phyloP scores from a whole-genome alignment of 1,139 yeast species.

The Candida gigantensis region DNA sequence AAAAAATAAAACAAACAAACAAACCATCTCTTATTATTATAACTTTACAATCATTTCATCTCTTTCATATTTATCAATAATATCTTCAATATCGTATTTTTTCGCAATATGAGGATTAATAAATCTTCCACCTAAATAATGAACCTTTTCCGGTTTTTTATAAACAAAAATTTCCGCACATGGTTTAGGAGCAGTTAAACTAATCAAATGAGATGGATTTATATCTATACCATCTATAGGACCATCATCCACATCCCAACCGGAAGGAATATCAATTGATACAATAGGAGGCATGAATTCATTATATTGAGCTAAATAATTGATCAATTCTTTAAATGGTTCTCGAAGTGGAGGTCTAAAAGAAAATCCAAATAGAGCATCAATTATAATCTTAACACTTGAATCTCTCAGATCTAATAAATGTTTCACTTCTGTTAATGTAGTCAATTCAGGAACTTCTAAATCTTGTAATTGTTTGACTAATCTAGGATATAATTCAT shows the following conservation, averaged over 20 bases:
- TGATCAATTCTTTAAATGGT: constrained; percentile 68
- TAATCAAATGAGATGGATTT: constrained; percentile 67
- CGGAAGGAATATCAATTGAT: constrained; percentile 90
- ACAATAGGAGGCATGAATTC: constrained; percentile 55
- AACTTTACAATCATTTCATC: constrained; percentile 42
- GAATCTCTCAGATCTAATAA: constrained; percentile 20
- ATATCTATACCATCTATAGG: constrained; percentile 50
- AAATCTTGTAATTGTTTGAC: constrained; percentile 61
- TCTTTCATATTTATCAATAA: constrained; percentile 31
- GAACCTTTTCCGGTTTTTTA: constrained; percentile 34
- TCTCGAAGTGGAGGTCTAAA: constrained; percentile 85
- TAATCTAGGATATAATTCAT: constrained; percentile 46
- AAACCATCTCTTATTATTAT: too few species aligned
- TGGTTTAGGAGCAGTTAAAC: constrained; percentile 93
- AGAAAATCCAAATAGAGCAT: constrained; percentile 90
- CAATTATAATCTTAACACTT: constrained; percentile 51
- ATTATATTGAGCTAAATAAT: constrained; percentile 38
- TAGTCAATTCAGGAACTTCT: constrained; percentile 44
- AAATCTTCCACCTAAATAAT: constrained; percentile 90
- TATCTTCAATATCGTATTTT: constrained; percentile 65
- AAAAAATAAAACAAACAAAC: too few species aligned
- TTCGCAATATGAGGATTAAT: constrained; percentile 64
- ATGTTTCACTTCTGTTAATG: constrained; percentile 36
- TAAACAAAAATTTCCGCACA: constrained; percentile 56
- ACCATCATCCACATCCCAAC: constrained; percentile 95